Conservation (phyloP, 2,329 filamentous ascomycete species). For the Pezicula carpinea region DNA sequence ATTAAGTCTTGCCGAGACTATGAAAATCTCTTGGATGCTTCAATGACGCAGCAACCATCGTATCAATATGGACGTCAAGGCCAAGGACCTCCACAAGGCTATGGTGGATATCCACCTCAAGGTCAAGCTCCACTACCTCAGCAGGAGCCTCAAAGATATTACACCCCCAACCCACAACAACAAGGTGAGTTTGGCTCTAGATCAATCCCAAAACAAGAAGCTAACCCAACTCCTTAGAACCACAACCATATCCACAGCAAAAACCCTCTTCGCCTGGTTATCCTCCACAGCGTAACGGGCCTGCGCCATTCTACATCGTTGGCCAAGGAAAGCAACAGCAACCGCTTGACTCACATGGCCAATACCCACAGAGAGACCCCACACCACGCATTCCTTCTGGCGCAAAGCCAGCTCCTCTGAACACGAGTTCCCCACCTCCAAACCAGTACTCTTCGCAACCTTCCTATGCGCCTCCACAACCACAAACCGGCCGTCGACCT, state of each 20-base stretch:
- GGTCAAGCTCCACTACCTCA: slow-evolving; percentile 31
- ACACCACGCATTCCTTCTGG: slow-evolving; percentile 44
- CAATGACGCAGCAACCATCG: slow-evolving; percentile 85
- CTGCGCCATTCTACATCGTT: slow-evolving; percentile 63
- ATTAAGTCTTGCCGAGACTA: slow-evolving; percentile 98
- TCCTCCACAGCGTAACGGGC: slow-evolving; percentile 47
- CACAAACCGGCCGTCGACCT: slow-evolving; percentile 46
- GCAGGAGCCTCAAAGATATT: slow-evolving; percentile 65
- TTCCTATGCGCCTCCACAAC: slow-evolving; percentile 33
- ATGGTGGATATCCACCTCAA: slow-evolving; percentile 31
- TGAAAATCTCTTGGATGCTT: slow-evolving; percentile 89
- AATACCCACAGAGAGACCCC: slow-evolving; percentile 48
- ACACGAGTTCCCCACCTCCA: slow-evolving; percentile 46
- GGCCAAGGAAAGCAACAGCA: slow-evolving; percentile 26
- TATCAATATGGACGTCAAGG: slow-evolving; percentile 58
- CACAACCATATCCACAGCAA: slow-evolving; percentile 41
- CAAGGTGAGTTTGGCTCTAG: too few species aligned
- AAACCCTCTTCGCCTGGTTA: slow-evolving; percentile 49
- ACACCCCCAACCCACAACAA: slow-evolving; percentile 51
- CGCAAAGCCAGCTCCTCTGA: slow-evolving; percentile 42
- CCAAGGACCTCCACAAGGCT: slow-evolving; percentile 29
- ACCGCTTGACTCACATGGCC: slow-evolving; percentile 34
- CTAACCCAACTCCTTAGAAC: slow-evolving; percentile 6
- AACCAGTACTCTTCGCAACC: slow-evolving; percentile 38
- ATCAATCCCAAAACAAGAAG: too few species aligned